These are phyloP conservation scores for Aspergillus arachidicola DNA, from an alignment of 2,329 filamentous ascomycete genomes.

Conservation along the genomic window DNA sequence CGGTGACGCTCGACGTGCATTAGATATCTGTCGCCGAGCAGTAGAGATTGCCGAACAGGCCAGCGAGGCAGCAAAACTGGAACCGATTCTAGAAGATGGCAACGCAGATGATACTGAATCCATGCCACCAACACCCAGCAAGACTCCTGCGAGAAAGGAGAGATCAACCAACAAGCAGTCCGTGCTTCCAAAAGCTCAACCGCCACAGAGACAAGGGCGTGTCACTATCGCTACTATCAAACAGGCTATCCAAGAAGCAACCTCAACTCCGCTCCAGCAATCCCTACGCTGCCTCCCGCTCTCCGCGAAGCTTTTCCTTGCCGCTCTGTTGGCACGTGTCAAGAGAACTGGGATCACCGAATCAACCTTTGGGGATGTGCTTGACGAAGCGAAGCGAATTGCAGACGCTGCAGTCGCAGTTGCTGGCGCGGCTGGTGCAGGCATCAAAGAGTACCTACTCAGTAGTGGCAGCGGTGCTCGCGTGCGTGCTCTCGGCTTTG, in stretches of 20 bases:
- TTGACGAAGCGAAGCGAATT: conserved; percentile 80
- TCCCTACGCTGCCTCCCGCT: conserved; percentile 82
- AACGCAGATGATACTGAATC: conserved; percentile 36
- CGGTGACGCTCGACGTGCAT: conserved; percentile 85
- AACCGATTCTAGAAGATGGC: conserved; percentile 14
- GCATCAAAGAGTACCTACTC: conserved; percentile 65
- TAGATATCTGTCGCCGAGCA: conserved; percentile 93
- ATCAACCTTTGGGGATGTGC: conserved; percentile 82
- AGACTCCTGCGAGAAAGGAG: conserved; percentile 38
- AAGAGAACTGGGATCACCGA: conserved; percentile 84
- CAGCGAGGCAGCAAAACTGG: conserved; percentile 40
- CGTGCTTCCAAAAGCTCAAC: conserved; percentile 11
- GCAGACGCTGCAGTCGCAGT: conserved; percentile 47
- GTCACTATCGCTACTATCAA: conserved; percentile 95
- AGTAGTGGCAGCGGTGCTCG: conserved; percentile 46
- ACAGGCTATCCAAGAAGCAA: conserved; percentile 92
- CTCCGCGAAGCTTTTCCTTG: conserved; percentile 80
- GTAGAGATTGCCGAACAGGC: conserved; percentile 92
- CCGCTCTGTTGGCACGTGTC: conserved; percentile 76
- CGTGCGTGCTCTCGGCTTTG: conserved; percentile 65
- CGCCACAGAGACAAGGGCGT: conserved; percentile 42
- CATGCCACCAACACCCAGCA: conserved; percentile 49
- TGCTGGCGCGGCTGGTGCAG: conserved; percentile 56
- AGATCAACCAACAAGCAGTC: conserved; percentile 19
- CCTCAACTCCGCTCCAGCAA: conserved; percentile 87